Evolutionary conservation across 352 stramenopile species (phyloP).

Genomic region (Globisporangium spiculum): DNA sequence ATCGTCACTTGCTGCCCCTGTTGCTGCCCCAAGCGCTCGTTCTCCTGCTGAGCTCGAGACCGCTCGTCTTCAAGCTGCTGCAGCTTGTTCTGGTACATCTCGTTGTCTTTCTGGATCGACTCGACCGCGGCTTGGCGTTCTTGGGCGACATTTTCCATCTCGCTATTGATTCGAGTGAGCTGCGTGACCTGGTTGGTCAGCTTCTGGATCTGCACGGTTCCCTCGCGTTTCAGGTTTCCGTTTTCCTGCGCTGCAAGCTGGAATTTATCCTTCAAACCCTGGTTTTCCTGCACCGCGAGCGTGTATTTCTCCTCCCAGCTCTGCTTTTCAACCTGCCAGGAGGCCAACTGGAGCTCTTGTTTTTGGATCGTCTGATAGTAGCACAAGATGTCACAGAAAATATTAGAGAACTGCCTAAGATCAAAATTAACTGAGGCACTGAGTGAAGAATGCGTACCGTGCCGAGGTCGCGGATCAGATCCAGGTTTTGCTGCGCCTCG

Average conservation of each 20-base stretch:
- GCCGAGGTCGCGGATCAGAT: slow-evolving; percentile 54
- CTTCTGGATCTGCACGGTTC: slow-evolving; percentile 51
- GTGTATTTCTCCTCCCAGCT: slow-evolving; percentile 83
- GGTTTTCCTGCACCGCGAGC: slow-evolving; percentile 46
- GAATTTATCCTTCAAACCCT: slow-evolving; percentile 72
- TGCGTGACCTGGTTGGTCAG: slow-evolving; percentile 44
- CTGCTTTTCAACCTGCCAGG: slow-evolving; percentile 60
- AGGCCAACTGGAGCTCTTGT: slow-evolving; percentile 53
- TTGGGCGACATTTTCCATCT: slow-evolving; percentile 49
- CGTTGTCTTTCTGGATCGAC: slow-evolving; percentile 37
- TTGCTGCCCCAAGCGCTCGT: slow-evolving; percentile 43
- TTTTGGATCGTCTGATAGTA: slow-evolving; percentile 48
- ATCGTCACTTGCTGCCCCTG: slow-evolving; percentile 32
- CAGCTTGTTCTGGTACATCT: slow-evolving; percentile 36
- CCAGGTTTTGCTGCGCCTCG: slow-evolving; percentile 62
- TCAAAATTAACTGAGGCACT: neutral
- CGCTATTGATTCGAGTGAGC: slow-evolving; percentile 40
- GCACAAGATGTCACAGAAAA: neutral
- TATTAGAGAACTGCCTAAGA: neutral
- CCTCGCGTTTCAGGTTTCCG: slow-evolving; percentile 47
- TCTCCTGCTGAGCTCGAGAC: slow-evolving; percentile 35
- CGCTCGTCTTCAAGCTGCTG: slow-evolving; percentile 48
- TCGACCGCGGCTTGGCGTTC: slow-evolving; percentile 38
- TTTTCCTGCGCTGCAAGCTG: slow-evolving; percentile 48
- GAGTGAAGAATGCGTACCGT: slow-evolving; percentile 24